phyloP scores from a whole-genome alignment of 2,329 filamentous ascomycete species.

The Verticillium dahliae region DNA sequence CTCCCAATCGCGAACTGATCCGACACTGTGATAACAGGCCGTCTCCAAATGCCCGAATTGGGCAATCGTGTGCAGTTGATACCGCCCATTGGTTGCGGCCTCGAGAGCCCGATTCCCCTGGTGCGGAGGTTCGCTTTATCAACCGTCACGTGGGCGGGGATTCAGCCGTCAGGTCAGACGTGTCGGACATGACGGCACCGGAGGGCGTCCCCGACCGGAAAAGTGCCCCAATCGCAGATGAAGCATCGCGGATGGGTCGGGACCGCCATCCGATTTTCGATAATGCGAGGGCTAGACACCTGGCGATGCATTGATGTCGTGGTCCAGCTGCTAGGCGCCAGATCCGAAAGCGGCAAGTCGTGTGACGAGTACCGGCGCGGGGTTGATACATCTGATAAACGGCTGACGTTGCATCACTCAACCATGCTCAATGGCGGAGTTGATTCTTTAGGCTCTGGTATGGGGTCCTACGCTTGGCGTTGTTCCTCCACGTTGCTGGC shows the following conservation, averaged over 20 bases:
- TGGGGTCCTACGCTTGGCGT: neutral
- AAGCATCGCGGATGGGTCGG: neutral
- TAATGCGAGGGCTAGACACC: neutral
- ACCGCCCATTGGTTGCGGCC: neutral
- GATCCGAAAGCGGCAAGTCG: neutral
- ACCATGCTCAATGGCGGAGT: neutral
- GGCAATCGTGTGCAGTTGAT: neutral
- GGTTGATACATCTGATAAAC: neutral
- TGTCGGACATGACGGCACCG: neutral
- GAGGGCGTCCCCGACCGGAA: neutral
- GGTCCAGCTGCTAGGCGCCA: neutral
- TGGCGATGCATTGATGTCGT: neutral
- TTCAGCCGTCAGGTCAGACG: neutral
- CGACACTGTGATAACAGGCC: neutral
- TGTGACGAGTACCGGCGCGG: neutral
- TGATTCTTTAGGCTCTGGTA: neutral
- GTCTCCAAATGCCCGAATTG: neutral
- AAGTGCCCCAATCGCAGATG: neutral
- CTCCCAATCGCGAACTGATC: neutral
- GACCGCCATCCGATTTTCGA: neutral
- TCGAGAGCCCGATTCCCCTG: neutral
- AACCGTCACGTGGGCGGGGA: neutral
- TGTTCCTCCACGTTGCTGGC: neutral
- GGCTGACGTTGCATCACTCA: neutral
- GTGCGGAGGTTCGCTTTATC: neutral